Conservation (phyloP, 1,139 yeast species). For the Pichia kudriavzevii region DNA sequence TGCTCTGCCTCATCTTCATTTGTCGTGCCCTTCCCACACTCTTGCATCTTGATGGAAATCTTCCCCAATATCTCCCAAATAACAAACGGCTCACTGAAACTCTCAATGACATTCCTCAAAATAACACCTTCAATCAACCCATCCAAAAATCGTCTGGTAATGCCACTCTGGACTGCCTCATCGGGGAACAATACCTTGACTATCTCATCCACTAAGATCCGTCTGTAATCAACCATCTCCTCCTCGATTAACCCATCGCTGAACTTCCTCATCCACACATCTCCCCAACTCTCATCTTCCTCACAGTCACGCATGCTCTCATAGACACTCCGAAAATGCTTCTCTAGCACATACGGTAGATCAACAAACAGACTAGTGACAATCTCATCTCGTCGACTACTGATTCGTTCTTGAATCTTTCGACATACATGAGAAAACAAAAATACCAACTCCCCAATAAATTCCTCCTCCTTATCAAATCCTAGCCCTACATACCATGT, state of each 20-base stretch:
- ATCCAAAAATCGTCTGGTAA: constrained; percentile 32
- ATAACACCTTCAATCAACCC: constrained; percentile 36
- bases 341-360: constrained; percentile 21
- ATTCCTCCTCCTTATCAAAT: constrained; percentile 34
- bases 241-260: constrained; percentile 22
- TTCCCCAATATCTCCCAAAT: constrained; percentile 35
- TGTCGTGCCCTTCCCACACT: background rate
- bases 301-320: constrained; percentile 11
- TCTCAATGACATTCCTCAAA: constrained; percentile 33
- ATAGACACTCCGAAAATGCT: constrained; percentile 8
- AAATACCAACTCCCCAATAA: constrained; percentile 32
- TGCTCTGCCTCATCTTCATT: no score
- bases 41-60: constrained; percentile 18
- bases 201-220: constrained; percentile 30
- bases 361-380: constrained; percentile 38
- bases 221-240: constrained; percentile 25
- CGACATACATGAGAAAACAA: constrained; percentile 34
- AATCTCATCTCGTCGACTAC: constrained; percentile 21
- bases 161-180: constrained; percentile 32
- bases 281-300: constrained; percentile 3
- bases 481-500: constrained; percentile 34
- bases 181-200: constrained; percentile 32
- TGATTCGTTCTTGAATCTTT: constrained; percentile 29
- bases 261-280: constrained; percentile 15
- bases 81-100: constrained; percentile 39